These are phyloP conservation scores for Discostella stelligera DNA, from an alignment of 352 stramenopile species.

Conservation along the genomic window DNA sequence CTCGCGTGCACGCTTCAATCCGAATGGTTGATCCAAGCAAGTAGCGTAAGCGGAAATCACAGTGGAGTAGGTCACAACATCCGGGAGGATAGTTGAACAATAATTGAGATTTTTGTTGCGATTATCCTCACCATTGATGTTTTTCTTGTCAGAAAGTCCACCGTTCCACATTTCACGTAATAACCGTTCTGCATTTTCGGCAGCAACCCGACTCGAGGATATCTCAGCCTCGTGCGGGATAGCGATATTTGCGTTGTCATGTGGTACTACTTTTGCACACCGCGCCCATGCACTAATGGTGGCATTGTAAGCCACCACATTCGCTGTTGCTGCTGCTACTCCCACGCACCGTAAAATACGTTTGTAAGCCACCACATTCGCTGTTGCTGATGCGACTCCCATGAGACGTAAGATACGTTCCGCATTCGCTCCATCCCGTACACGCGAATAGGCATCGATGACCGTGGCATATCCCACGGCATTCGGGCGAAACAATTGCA, in stretches of 20 bases:
- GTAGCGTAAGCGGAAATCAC: slow-evolving; percentile 43
- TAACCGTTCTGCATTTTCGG: slow-evolving; percentile 32
- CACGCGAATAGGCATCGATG: slow-evolving; percentile 36
- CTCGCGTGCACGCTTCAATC: slow-evolving; percentile 13
- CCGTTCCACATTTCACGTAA: slow-evolving; percentile 39
- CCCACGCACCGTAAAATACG: too few species aligned
- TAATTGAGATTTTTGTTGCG: background rate
- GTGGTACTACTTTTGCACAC: slow-evolving; percentile 1
- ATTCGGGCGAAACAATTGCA: slow-evolving; percentile 29
- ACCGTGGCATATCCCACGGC: slow-evolving; percentile 45
- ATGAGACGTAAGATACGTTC: slow-evolving; percentile 41
- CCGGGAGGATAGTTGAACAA: slow-evolving; percentile 4
- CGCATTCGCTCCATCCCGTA: slow-evolving; percentile 34
- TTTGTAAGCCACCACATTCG: slow-evolving; percentile 47
- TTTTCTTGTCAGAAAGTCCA: background rate
- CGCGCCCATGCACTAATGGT: slow-evolving; percentile 42
- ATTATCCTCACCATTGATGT: background rate
- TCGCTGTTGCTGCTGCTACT: background rate
- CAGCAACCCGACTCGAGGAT: slow-evolving; percentile 19
- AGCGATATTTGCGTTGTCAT: background rate
- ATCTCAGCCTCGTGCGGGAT: background rate
- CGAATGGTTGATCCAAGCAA: slow-evolving; percentile 39
- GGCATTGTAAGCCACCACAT: slow-evolving; percentile 47
- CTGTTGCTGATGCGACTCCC: slow-evolving; percentile 4
- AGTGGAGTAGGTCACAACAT: slow-evolving; percentile 37